Evolutionary conservation across 2,329 filamentous ascomycete species (phyloP).

Genomic region (Penicillium brevicompactum): DNA sequence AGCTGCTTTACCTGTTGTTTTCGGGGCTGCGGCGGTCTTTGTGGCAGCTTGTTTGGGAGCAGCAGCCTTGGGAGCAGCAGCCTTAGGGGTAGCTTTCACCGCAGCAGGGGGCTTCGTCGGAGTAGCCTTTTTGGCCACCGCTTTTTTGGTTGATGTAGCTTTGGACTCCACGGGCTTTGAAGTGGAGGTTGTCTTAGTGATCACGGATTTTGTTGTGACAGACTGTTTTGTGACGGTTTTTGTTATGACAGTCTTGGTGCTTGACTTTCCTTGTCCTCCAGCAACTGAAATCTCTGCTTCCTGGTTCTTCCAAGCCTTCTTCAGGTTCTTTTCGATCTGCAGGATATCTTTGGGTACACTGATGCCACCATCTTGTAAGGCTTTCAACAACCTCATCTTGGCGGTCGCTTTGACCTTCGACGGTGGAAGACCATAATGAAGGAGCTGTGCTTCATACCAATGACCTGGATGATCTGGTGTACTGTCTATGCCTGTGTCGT

Average conservation of each 20-base stretch:
- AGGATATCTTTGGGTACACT: slow-evolving; percentile 53
- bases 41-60: not conserved
- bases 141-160: not conserved
- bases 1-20: not conserved
- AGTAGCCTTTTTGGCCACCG: not conserved
- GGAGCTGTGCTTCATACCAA: slow-evolving; percentile 64
- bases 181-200: not conserved
- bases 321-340: slow-evolving; percentile 58
- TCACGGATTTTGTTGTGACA: not conserved
- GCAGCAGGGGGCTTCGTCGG: not conserved
- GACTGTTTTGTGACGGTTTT: not conserved
- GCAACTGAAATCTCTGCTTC: slow-evolving; percentile 33
- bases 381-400: slow-evolving; percentile 61
- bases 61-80: not conserved
- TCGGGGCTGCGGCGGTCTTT: not conserved
- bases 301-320: slow-evolving; percentile 59
- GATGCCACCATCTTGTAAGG: slow-evolving; percentile 53
- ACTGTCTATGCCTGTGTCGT: slow-evolving; percentile 26
- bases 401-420: slow-evolving; percentile 63
- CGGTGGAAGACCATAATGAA: slow-evolving; percentile 62
- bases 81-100: not conserved
- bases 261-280: not conserved
- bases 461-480: slow-evolving; percentile 58
- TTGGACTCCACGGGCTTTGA: not conserved
- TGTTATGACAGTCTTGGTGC: not conserved